Evolutionary conservation across 116 monocot genomes (phyloP).

Genomic region (Trichopus zeylanicus): DNA sequence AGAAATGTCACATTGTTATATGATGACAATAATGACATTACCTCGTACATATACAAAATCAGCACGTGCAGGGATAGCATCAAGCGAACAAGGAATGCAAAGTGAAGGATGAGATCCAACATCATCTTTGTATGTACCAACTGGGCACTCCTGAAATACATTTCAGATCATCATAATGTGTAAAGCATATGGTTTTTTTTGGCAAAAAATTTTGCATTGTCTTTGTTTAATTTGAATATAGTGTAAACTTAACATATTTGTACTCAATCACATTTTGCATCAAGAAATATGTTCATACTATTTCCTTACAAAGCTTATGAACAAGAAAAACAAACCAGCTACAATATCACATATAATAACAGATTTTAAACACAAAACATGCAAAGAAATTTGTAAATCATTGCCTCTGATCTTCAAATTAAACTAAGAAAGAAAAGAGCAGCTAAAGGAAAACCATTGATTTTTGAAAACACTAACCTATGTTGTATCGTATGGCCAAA

Average conservation of each 20-base stretch:
- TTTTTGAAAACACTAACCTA: too few species aligned
- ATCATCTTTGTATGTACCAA: conserved; percentile 88
- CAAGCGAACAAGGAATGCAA: conserved; percentile 56
- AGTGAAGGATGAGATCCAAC: conserved; percentile 72
- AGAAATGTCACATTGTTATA: not conserved
- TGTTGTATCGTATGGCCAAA: too few species aligned
- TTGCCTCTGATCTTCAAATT: too few species aligned
- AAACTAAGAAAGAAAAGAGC: too few species aligned
- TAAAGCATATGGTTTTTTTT: not conserved
- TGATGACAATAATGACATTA: conserved; percentile 10
- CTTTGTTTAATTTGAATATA: not conserved
- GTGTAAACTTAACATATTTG: not conserved
- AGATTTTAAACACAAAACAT: not conserved
- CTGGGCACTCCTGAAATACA: conserved; percentile 79
- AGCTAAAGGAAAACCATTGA: too few species aligned
- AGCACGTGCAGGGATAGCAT: conserved; percentile 65
- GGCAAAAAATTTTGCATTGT: not conserved
- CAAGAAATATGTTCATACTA: not conserved
- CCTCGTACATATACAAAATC: conserved; percentile 88
- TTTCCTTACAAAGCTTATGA: too few species aligned
- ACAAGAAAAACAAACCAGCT: too few species aligned
- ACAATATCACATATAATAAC: not conserved
- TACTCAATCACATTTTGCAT: not conserved
- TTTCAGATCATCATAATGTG: not conserved
- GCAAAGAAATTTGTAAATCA: not conserved